Base-by-base conservation (phyloP, 129 eudicot genomes). In the Artemisia annua region DNA sequence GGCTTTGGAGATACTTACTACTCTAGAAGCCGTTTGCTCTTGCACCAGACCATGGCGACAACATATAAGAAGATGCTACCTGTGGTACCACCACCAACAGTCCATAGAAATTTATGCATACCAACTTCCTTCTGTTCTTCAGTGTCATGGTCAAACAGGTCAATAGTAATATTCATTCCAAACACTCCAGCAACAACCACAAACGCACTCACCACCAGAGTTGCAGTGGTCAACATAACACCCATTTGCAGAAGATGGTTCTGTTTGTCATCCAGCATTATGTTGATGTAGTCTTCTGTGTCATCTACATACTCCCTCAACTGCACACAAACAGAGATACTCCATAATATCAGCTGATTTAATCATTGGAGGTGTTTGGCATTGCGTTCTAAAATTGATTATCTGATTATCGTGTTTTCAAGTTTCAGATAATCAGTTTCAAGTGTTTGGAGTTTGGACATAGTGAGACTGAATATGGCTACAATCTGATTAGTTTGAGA, bases 191-290 rank as follows among this genome's bases (percentile, higher is more conserved):
- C 85, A 28, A 87, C 89, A 59, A 84, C 91, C 69, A 87, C 82
- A 48, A 83, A 83, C 1, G 85, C 87, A 62, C 80, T 82, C 48
- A 87, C 67, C 53, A 84, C 79, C 83, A 87, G 67, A 56, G 78
- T 84, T 64, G 89, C 85, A 15, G 89, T 81, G 3, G 87, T 87
- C 43, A 87, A 53, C 85, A 81, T 84, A 35, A 84, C 92, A 2
- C 92, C 92, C 92, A 87, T 87, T 79, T 87, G 92, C n/a, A 87
- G 77, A 13, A 87, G 87, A 74, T 87, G 92, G 32, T 87, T 87
- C 75, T 87, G 92, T 65, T 87, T 87, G 78, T 87, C 92, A 58
- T 87, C 92, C 80, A 87, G 76, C 92, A 87, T 87, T 52, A 87
- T 87, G 81, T 87, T 87, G 56, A 87, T 84, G 68, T 75, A 87